Conservation (phyloP, 139 green algal genomes). For the Chlamydomonas eustigma region DNA sequence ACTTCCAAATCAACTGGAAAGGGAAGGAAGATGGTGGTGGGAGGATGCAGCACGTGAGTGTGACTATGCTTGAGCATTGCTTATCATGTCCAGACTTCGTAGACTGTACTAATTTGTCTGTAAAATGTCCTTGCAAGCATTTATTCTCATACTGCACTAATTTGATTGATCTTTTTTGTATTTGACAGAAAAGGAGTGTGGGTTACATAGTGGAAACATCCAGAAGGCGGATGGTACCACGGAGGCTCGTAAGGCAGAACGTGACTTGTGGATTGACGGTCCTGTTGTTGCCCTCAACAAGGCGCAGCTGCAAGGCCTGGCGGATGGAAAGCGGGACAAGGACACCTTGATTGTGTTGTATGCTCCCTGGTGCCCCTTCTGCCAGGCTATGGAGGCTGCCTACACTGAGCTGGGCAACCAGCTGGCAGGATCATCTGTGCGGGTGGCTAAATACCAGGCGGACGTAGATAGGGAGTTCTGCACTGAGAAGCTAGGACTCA, state of each 20-base stretch:
- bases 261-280: slow-evolving; percentile 60
- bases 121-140: too few species aligned
- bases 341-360: slow-evolving; percentile 89
- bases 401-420: background rate
- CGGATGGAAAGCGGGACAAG: slow-evolving; percentile 51
- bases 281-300: slow-evolving; percentile 17
- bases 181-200: slow-evolving; percentile 79
- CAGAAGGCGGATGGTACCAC: slow-evolving; percentile 46
- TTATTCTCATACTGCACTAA: too few species aligned
- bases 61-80: too few species aligned
- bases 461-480: slow-evolving; percentile 81
- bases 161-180: too few species aligned
- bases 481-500: slow-evolving; percentile 64
- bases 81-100: too few species aligned
- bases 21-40: slow-evolving; percentile 99
- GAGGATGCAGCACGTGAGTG: slow-evolving; percentile 61
- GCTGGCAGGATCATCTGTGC: background rate
- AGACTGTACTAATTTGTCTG: too few species aligned
- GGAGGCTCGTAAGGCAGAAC: slow-evolving; percentile 38
- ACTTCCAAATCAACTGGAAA: slow-evolving; percentile 90
- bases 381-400: slow-evolving; percentile 49
- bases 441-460: slow-evolving; percentile 78
- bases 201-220: slow-evolving; percentile 91
- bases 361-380: slow-evolving; percentile 95
- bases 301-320: slow-evolving; percentile 28